phyloP scores from a whole-genome alignment of 2,329 filamentous ascomycete species.

The Endothia cerciana region DNA sequence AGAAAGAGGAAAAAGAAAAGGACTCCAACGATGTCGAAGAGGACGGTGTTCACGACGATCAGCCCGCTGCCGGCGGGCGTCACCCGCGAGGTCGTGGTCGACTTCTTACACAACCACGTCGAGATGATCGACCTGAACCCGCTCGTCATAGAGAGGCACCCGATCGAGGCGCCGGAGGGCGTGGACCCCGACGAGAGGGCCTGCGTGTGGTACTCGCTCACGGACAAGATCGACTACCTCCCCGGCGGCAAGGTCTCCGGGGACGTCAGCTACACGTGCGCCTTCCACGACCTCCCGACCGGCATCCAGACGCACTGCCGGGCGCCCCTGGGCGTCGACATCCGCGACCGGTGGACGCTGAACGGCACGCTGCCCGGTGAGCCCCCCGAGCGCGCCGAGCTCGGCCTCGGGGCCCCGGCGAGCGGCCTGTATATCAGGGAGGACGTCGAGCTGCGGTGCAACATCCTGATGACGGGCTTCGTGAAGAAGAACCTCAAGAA shows the following conservation, averaged over 20 bases:
- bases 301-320: constrained; percentile 84
- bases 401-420: constrained; percentile 67
- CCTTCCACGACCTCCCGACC: constrained; percentile 73
- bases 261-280: constrained; percentile 77
- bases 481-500: constrained; percentile 83
- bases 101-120: constrained; percentile 75
- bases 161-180: constrained; percentile 68
- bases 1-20: not conserved
- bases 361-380: constrained; percentile 74
- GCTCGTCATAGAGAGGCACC: constrained; percentile 72
- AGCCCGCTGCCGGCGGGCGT: constrained; percentile 75
- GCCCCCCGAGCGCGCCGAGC: constrained; percentile 64
- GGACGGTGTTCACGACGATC: constrained; percentile 74
- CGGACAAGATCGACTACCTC: constrained; percentile 76
- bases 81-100: constrained; percentile 70
- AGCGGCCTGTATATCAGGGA: constrained; percentile 81
- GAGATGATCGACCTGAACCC: constrained; percentile 91
- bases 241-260: constrained; percentile 67
- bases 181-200: constrained; percentile 72
- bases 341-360: constrained; percentile 77
- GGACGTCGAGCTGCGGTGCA: constrained; percentile 83
- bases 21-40: constrained; percentile 59
- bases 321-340: constrained; percentile 79
- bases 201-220: constrained; percentile 78
- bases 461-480: constrained; percentile 73